Percentiles rank a stretch among this genome's conserved stretches.
Conservation (phyloP, 169 alveolate genomes). For the Plasmodium relictum region DNA sequence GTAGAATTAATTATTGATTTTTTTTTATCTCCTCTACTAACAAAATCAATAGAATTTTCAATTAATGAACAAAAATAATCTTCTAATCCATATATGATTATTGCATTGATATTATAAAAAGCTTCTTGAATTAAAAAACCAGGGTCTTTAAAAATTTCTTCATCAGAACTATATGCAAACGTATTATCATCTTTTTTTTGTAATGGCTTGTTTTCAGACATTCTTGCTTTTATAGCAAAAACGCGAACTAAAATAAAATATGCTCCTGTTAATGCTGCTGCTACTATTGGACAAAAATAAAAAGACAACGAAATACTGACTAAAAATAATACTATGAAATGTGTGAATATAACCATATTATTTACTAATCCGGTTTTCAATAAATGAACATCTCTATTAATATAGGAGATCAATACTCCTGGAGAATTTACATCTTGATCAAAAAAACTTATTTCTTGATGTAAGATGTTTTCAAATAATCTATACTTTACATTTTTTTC, state of each 20-base stretch:
- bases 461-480: constrained; percentile 67
- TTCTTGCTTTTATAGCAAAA: constrained; percentile 44
- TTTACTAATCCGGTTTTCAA: constrained; percentile 76
- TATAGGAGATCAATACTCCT: constrained; percentile 26
- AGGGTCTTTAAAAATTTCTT: constrained; percentile 66
- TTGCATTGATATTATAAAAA: constrained; percentile 58
- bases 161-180: constrained; percentile 41
- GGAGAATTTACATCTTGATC: constrained; percentile 68
- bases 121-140: constrained; percentile 68
- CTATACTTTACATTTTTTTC: constrained; percentile 32
- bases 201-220: constrained; percentile 9
- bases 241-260: constrained; percentile 40
- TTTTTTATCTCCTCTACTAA: constrained; percentile 21
- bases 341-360: constrained; percentile 54
- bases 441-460: constrained; percentile 78
- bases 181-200: constrained; percentile 5
- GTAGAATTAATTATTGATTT: constrained; percentile 25
- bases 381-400: constrained; percentile 76
- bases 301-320: constrained; percentile 60
- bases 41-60: constrained; percentile 51
- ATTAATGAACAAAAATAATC: constrained; percentile 52
- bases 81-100: constrained; percentile 64
- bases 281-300: constrained; percentile 76
- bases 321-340: constrained; percentile 52
- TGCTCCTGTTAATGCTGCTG: constrained; percentile 40